A percentile compares a stretch with the other conserved stretches of the same genome.
Conservation (phyloP, 345 rosid genomes). For the Citrus trifoliata region DNA sequence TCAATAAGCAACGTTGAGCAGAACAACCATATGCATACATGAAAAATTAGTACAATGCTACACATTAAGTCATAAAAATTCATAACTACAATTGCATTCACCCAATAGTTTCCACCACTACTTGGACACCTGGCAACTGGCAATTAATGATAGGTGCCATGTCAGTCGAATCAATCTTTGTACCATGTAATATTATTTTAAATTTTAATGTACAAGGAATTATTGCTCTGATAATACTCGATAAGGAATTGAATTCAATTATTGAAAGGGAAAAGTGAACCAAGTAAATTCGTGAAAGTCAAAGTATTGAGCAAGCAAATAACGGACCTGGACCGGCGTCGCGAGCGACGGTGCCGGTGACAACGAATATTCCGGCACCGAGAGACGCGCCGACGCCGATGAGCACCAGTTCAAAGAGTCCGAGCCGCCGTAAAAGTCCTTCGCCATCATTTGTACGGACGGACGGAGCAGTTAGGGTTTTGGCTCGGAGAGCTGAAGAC, state of each 20-base stretch:
- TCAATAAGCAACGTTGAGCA: neutral
- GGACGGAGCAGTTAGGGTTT: slow-evolving; percentile 38
- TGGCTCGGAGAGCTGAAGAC: slow-evolving; percentile 69
- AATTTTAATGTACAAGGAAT: no score
- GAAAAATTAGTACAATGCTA: no score
- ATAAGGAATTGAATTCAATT: neutral
- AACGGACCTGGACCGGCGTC: slow-evolving; percentile 90
- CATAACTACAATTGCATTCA: neutral
- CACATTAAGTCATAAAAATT: no score
- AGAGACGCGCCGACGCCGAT: slow-evolving; percentile 92
- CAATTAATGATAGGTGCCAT: neutral
- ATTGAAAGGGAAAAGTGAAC: neutral
- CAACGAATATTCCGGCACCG: slow-evolving; percentile 94
- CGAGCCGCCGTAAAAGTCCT: slow-evolving; percentile 76
- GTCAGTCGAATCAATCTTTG: no score
- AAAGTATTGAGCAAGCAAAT: neutral
- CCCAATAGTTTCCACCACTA: neutral
- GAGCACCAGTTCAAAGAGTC: slow-evolving; percentile 75
- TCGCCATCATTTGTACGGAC: slow-evolving; percentile 33
- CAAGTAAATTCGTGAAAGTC: neutral
- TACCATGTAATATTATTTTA: no score
- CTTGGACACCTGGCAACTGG: neutral
- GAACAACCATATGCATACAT: neutral
- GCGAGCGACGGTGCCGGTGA: slow-evolving; percentile 94
- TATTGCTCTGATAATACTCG: neutral